A percentile compares a stretch with the other conserved stretches of the same genome.
Conservation (phyloP, 495 filamentous ascomycete genomes). For the Evansstolkia leycettana region DNA sequence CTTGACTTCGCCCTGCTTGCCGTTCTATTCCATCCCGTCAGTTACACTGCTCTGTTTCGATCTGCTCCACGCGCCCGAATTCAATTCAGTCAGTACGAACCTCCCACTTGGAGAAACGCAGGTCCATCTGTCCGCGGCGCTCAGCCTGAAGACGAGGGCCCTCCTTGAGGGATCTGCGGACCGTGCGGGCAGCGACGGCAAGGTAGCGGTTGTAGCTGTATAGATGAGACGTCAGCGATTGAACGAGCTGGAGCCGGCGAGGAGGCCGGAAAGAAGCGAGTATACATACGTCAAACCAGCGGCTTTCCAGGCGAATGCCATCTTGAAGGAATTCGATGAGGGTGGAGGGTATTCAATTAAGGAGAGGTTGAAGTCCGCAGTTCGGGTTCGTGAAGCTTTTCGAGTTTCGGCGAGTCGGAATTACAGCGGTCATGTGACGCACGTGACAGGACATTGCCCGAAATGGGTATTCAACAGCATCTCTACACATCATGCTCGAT, state of each 20-base stretch:
- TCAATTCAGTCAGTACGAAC: slow-evolving; percentile 44
- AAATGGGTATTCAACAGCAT: too few species aligned
- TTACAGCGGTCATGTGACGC: slow-evolving; percentile 20
- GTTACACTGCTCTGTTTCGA: slow-evolving; percentile 9
- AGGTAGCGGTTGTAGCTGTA: slow-evolving; percentile 42
- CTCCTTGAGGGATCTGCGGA: slow-evolving; percentile 88
- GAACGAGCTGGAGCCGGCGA: slow-evolving; percentile 3
- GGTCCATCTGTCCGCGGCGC: slow-evolving; percentile 77
- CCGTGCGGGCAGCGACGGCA: slow-evolving; percentile 40
- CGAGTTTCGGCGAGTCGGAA: slow-evolving; percentile 32
- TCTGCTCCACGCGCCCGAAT: slow-evolving; percentile 6
- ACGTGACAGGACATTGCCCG: slow-evolving; percentile 3
- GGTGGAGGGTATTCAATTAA: slow-evolving; percentile 15
- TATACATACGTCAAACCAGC: slow-evolving; percentile 80
- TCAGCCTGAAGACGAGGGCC: slow-evolving; percentile 74
- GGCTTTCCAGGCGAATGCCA: slow-evolving; percentile 98
- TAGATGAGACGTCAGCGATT: slow-evolving; percentile 21
- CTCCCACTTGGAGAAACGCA: slow-evolving; percentile 94
- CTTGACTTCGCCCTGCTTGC: slow-evolving; percentile 87
- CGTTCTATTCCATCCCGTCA: slow-evolving; percentile 50
- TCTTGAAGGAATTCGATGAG: slow-evolving; percentile 45
- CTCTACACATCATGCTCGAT: too few species aligned
- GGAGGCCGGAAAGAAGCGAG: neutral
- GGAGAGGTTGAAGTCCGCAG: neutral
- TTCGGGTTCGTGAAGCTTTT: slow-evolving; percentile 14